Percentiles rank a stretch among this genome's conserved stretches.
These are phyloP conservation scores for Hypoxylon cercidicola DNA, from an alignment of 495 filamentous ascomycete species.

Conservation along the genomic window DNA sequence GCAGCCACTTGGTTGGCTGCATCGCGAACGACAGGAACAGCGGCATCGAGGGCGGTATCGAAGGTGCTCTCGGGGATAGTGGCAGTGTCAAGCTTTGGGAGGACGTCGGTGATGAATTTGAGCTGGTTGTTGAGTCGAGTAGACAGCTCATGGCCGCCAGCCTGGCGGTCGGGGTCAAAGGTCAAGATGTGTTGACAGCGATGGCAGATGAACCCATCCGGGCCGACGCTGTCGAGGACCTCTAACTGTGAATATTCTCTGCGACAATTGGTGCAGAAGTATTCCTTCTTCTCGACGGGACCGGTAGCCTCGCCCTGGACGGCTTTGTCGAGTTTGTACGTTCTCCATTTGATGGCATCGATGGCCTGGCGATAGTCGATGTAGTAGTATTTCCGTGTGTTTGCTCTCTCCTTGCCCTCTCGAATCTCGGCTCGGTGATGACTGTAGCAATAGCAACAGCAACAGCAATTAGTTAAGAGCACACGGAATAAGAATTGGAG, in stretches of 20 bases:
- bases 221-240: constrained; percentile 75
- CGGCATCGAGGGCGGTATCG: constrained; percentile 73
- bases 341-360: constrained; percentile 95
- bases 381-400: constrained; percentile 92
- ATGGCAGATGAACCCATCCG: constrained; percentile 82
- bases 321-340: constrained; percentile 82
- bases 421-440: constrained; percentile 82
- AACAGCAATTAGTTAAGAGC: constrained; percentile 20
- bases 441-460: constrained; percentile 54
- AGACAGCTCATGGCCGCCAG: constrained; percentile 85
- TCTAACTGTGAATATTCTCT: constrained; percentile 87
- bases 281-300: constrained; percentile 88
- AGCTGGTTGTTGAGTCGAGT: constrained; percentile 88
- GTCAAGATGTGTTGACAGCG: constrained; percentile 78
- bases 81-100: constrained; percentile 85
- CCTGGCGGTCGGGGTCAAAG: constrained; percentile 70
- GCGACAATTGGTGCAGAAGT: constrained; percentile 81
- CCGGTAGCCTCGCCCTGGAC: constrained; percentile 82
- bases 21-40: constrained; percentile 69
- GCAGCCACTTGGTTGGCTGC: constrained; percentile 68
- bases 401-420: constrained; percentile 81
- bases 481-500: constrained; percentile 14
- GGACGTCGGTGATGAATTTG: constrained; percentile 80
- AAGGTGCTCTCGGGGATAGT: constrained; percentile 89
- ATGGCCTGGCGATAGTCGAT: constrained; percentile 94